These are phyloP conservation scores for Sordaria brevicollis DNA, from an alignment of 495 filamentous ascomycete genomes.

Conservation along the genomic window DNA sequence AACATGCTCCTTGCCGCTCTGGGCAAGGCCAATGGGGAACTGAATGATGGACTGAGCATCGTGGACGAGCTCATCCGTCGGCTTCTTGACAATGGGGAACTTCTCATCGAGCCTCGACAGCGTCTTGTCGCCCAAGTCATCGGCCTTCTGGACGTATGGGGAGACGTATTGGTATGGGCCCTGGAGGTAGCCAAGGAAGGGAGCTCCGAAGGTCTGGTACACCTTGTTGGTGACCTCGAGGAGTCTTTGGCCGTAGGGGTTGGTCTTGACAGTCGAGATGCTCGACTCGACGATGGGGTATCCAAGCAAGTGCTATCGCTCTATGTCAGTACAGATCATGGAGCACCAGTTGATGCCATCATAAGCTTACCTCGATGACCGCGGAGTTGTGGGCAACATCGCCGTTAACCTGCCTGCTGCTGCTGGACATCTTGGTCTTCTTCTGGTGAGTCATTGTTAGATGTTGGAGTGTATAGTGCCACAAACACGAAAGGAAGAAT, in stretches of 20 bases:
- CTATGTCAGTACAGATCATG: constrained; percentile 1
- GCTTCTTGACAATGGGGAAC: constrained; percentile 84
- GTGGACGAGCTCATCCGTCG: constrained; percentile 63
- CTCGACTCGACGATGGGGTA: constrained; percentile 80
- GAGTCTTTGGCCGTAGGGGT: constrained; percentile 72
- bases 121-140: constrained; percentile 65
- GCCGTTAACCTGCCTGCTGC: constrained; percentile 16
- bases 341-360: not conserved
- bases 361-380: constrained; percentile 15
- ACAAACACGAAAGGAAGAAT: not conserved
- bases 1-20: constrained; percentile 67
- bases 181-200: constrained; percentile 66
- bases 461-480: constrained; percentile 3
- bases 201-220: constrained; percentile 54
- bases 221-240: constrained; percentile 58
- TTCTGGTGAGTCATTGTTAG: constrained; percentile 9
- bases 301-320: constrained; percentile 61
- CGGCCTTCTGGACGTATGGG: constrained; percentile 75
- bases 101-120: constrained; percentile 63
- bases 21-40: constrained; percentile 54
- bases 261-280: constrained; percentile 64
- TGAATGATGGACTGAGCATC: constrained; percentile 53
- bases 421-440: constrained; percentile 13
- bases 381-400: constrained; percentile 15
- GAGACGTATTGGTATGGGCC: constrained; percentile 67